Evolutionary conservation across 768 basidiomycete genomes (phyloP).

Genomic region (Tulasnella sp.): DNA sequence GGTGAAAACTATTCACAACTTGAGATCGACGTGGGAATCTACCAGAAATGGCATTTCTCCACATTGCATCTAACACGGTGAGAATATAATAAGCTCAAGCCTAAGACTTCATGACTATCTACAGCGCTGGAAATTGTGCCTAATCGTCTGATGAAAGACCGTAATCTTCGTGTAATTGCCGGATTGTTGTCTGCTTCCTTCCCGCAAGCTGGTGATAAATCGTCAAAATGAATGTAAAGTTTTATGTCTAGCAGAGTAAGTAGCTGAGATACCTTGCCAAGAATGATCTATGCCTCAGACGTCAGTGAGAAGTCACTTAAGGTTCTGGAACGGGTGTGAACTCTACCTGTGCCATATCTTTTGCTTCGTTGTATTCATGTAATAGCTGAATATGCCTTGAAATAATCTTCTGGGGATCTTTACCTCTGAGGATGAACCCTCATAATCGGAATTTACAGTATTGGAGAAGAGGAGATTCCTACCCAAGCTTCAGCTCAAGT

Average conservation of each 20-base stretch:
- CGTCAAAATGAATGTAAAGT: constrained; percentile 18
- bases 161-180: constrained; percentile 61
- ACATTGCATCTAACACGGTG: no score
- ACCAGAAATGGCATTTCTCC: no score
- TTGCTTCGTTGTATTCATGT: constrained; percentile 68
- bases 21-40: no score
- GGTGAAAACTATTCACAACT: no score
- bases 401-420: constrained; percentile 46
- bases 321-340: background rate
- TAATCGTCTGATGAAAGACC: constrained; percentile 48
- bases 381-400: constrained; percentile 56
- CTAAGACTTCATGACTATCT: no score
- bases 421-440: constrained; percentile 25
- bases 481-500: no score
- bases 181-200: constrained; percentile 52
- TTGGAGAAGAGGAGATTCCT: background rate
- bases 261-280: constrained; percentile 60
- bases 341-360: constrained; percentile 64
- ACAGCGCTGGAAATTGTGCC: background rate
- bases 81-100: no score
- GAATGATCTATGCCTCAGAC: constrained; percentile 43
- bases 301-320: background rate
- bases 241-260: no score
- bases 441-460: background rate
- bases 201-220: constrained; percentile 46